Evolutionary conservation across 805 yeast genomes (phyloP), one percentile per base, ranked within the genome.

Genomic region (Myxozyma mucilagina): DNA sequence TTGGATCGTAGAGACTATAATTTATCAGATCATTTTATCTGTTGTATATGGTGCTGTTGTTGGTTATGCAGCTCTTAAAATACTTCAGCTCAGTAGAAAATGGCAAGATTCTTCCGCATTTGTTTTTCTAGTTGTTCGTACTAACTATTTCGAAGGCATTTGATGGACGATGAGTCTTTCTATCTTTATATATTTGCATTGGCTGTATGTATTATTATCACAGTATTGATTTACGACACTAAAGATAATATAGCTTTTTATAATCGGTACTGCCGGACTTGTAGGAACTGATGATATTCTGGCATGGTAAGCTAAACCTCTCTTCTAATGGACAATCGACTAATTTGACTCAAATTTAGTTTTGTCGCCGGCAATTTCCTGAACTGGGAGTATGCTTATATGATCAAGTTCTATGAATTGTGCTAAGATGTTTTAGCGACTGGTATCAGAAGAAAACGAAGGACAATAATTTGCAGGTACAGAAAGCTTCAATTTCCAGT

Each of bases 311-410:
- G 56, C n/a, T 39, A 29, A 20, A 20, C 18, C 8, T 11, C n/a
- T 16, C 13, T 16, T 9, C 16, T 7, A n/a, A 20, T 20, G 39
- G 9, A 35, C 9, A 35, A 35, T 35, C 9, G 9, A 35, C 13
- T 18, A 10, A 5, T 35, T 43, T 56, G 43, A 48, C 59, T 10
- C 18, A n/a, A 4, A 42, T 10, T 36, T 18, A 59, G 63, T 10
- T 87, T 87, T 70, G 83, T 87, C 6, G 90, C 90, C 1, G 91
- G 91, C 31, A 81, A 87, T 1, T 82, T 87, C 0, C 85, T 87
- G 70, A 84, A 88, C 4, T 87, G 91, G 91, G 84, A 85, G 51
- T 59, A 52, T 70, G 56, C 49, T 31, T 20, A 35, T 8, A 18
- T 41, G 20, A 13, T 24, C 11, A 9, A 35, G 39, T 35, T 35